Conservation (phyloP, 1,284 basidiomycete genomes). For the Sporisorium reilianum region DNA sequence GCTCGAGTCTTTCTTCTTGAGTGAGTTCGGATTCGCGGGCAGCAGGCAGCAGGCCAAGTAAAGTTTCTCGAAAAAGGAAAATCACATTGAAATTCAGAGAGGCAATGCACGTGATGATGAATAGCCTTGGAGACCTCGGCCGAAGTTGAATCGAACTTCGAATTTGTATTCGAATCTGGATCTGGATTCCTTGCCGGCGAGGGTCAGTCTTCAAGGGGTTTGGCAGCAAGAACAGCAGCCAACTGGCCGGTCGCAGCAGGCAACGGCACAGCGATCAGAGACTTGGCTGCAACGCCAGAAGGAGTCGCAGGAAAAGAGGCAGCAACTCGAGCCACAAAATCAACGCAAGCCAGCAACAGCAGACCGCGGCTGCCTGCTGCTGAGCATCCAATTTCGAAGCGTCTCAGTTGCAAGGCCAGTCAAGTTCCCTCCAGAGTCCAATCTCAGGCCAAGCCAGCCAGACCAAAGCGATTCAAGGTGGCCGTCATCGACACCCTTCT, state of each 20-base stretch:
- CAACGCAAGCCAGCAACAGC: background rate
- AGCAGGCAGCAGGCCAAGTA: background rate
- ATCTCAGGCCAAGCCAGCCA: slow-evolving; percentile 7
- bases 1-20: background rate
- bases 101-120: background rate
- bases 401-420: background rate
- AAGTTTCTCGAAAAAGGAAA: too few relatives aligned
- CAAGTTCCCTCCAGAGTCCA: background rate
- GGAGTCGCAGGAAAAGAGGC: background rate
- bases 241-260: background rate
- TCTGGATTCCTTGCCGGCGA: too few relatives aligned
- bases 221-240: too few relatives aligned
- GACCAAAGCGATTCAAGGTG: slow-evolving; percentile 46
- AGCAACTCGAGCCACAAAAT: background rate
- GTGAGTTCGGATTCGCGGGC: background rate
- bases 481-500: slow-evolving; percentile 36
- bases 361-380: background rate
- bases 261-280: too few relatives aligned
- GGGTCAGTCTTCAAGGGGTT: too few relatives aligned
- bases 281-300: background rate
- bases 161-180: background rate
- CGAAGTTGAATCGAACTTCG: background rate
- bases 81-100: background rate
- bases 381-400: slow-evolving; percentile 2
- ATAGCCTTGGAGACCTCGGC: background rate